These are phyloP conservation scores for Diplogelasinospora grovesii DNA, from an alignment of 495 filamentous ascomycete species.

Conservation along the genomic window DNA sequence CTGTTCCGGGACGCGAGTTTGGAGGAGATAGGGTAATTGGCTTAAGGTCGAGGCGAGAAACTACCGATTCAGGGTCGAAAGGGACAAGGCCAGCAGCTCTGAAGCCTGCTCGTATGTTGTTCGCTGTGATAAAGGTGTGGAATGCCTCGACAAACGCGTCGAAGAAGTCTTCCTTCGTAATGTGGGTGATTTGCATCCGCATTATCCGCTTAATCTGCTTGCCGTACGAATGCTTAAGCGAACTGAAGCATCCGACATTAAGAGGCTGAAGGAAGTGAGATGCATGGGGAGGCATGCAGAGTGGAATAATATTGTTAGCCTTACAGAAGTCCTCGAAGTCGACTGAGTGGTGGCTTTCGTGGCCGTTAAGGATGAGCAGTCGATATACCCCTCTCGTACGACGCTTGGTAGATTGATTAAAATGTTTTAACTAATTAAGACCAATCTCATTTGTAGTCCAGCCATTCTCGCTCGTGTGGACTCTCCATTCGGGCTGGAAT, in stretches of 20 bases:
- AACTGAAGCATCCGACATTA: neutral
- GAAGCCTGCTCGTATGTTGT: no score
- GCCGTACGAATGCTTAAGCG: slow-evolving; percentile 1
- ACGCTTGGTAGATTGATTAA: neutral
- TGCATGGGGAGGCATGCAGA: slow-evolving; percentile 4
- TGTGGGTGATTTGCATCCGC: slow-evolving; percentile 1
- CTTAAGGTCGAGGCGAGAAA: slow-evolving; percentile 2
- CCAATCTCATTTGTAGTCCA: slow-evolving; percentile 1
- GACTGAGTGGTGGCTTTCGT: slow-evolving; percentile 4
- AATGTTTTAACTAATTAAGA: neutral
- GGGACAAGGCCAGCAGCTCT: no score
- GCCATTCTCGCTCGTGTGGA: neutral
- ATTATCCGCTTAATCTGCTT: slow-evolving; percentile 2
- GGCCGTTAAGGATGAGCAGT: slow-evolving; percentile 3
- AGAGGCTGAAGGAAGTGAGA: slow-evolving; percentile 1
- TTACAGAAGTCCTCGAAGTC: slow-evolving; percentile 5
- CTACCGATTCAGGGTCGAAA: neutral
- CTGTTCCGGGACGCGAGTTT: neutral
- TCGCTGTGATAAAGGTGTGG: neutral
- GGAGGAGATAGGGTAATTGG: neutral
- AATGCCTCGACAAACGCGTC: neutral
- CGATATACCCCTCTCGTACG: slow-evolving; percentile 3
- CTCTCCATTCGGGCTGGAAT: neutral
- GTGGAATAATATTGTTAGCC: slow-evolving; percentile 1
- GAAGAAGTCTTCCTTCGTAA: slow-evolving; percentile 5